Conservation (phyloP, 345 rosid species). For the Bruguiera gymnorhiza region DNA sequence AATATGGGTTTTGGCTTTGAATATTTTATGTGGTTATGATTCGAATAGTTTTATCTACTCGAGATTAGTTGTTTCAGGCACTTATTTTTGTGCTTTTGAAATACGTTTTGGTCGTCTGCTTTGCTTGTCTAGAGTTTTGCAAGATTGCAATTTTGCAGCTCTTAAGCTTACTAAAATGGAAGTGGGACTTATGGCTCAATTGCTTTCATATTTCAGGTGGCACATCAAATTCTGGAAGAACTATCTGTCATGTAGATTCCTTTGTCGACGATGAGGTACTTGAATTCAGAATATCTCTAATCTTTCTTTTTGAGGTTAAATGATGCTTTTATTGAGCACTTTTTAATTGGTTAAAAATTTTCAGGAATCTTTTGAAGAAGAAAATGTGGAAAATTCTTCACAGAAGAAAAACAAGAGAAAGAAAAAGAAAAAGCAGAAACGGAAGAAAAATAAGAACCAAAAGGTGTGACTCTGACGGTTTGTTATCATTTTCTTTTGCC, state of each 20-base stretch:
- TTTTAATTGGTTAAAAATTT: background rate
- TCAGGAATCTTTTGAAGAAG: constrained; percentile 15
- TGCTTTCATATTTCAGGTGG: constrained; percentile 42
- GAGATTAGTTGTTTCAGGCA: background rate
- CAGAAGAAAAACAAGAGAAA: constrained; percentile 12
- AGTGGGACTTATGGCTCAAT: background rate
- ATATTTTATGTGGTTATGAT: background rate
- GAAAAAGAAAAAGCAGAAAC: constrained; percentile 11
- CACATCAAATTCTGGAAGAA: constrained; percentile 53
- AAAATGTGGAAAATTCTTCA: background rate
- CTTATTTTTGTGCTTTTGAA: background rate
- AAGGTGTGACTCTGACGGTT: constrained; percentile 4
- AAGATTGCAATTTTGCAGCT: background rate
- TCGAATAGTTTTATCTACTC: background rate
- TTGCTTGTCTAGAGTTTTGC: too few relatives aligned
- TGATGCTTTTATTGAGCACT: background rate
- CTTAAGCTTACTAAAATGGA: background rate
- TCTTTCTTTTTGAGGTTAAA: background rate
- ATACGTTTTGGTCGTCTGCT: background rate
- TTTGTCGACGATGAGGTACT: constrained; percentile 47
- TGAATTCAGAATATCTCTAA: background rate
- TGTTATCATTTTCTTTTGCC: background rate
- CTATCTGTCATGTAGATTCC: constrained; percentile 59
- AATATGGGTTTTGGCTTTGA: background rate
- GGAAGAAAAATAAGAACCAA: constrained; percentile 8